Conservation (phyloP, 75 land plant species). For the Picea sitchensis region DNA sequence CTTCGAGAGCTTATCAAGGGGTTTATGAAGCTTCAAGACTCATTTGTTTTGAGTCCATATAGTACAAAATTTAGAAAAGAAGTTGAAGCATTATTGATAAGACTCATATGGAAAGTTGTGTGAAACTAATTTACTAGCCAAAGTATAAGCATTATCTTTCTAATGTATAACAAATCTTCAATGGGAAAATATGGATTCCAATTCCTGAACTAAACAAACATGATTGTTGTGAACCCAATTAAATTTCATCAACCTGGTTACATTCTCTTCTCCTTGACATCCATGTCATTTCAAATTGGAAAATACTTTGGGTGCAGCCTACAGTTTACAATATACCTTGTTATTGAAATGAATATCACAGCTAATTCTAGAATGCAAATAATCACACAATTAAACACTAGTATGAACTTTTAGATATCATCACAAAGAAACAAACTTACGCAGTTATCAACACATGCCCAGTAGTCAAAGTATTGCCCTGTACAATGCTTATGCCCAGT, state of each 20-base stretch:
- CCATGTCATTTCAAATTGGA: neutral
- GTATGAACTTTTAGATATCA: neutral
- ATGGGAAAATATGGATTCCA: neutral
- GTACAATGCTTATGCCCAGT: conserved; percentile 55
- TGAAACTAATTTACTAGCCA: too few relatives aligned
- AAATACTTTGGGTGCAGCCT: conserved; percentile 8
- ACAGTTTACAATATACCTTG: neutral
- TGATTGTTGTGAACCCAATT: neutral
- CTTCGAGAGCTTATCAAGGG: neutral
- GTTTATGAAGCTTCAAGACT: neutral
- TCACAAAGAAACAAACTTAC: conserved; percentile 20
- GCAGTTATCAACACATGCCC: conserved; percentile 53
- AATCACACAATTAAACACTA: neutral
- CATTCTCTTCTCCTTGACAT: neutral
- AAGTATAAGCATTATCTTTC: too few relatives aligned
- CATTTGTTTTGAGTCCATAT: neutral
- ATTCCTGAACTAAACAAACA: neutral
- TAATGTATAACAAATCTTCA: neutral
- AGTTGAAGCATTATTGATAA: neutral
- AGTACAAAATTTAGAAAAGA: neutral
- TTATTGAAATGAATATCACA: neutral
- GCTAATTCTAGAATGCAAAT: neutral
- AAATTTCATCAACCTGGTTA: neutral
- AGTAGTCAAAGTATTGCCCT: conserved; percentile 58
- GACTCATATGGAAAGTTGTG: neutral